Base-by-base conservation (phyloP, 441 rosid species). In the Mallotus japonicus region DNA sequence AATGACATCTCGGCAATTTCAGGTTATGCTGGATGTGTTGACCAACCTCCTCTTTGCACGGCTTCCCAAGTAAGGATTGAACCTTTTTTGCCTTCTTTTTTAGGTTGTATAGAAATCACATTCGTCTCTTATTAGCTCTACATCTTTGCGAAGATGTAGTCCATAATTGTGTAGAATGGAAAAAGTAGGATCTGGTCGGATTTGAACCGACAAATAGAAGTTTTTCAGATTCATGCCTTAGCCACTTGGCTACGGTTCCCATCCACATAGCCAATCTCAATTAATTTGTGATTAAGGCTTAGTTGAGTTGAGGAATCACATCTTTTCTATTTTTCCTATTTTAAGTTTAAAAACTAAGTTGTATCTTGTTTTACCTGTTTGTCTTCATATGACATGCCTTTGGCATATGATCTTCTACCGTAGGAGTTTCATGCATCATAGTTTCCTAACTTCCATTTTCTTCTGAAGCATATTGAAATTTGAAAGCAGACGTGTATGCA, bases 1-100 rank as follows among this genome's bases (percentile, higher is more conserved):
- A 66, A 96, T 96, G 99, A 96, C 99, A 34, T 92, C 99, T 75
- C 96, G 98, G 58, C 99, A 96, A 77, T 96, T 94, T 83, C 99
- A 92, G 75, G 98, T 96, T 77, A 92, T 96, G 99, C 80, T 89
- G 82, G 98, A 94, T 84, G 99, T 96, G 78, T 80, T 96, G 92
- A 90, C 92, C 47, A 94, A 94, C 83, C 99, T 96, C 78, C 98
- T 96, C 78, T 96, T 96, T 86, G 99, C 97, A 44, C 87, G 99
- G 77, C 94, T 80, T 77, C 99, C 99, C 84, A 96, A 92, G 99
- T 96, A 78, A 89, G 97, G 73, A 84, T 77, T 69, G 72, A 65
- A 62, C 67, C 22, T 76, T 73, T 73, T 49, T n/a, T 50, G 46
- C 10, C 5, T 5, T 46, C 32, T 17, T 66, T 73, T 54, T 62